Base-by-base conservation (phyloP, 2,329 filamentous ascomycete genomes). In the Fonsecaea pedrosoi region DNA sequence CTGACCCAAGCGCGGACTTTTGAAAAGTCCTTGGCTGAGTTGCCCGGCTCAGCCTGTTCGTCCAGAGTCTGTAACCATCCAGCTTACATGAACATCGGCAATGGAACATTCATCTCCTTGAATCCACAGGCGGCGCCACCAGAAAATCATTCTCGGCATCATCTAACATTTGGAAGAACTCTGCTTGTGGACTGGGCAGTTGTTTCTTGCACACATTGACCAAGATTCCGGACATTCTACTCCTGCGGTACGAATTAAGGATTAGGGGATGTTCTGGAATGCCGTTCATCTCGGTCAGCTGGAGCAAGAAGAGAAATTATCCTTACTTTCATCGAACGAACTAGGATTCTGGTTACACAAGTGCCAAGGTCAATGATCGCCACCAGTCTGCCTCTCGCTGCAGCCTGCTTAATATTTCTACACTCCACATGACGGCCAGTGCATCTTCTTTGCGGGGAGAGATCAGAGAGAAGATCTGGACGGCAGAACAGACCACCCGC, bases 1-100 rank as follows among this genome's bases (percentile, higher is more conserved):
- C 60, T 64, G 65, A 68, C 40, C 68, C 65, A 68, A 32, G 55
- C 48, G 48, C 68, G 60, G 15, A 66, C 62, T 25, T 68, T 66
- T 3, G 66, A 60, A 53, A 66, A 64, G 21, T 66, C 55, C 7
- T 50, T 40, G 15, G 8, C 58, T 12, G 58, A 61, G n/a, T 40
- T 54, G 34, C 45, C 45, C 30, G 58, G 45, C 12, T 61, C 58
- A n/a, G n/a, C 12, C 15, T 40, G 18, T 12, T 32, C 42, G 45
- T 61, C 32, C 35, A 56, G 13, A 1, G 53, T 62, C 50, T 45
- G 60, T 30, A 56, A 45, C 40, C 53, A 37, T 57, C 25, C 53
- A 61, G n/a, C 45, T 38, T n/a, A 48, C 34, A 30, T 42, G 42
- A 21, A 54, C 40, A 13, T 61, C 59, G n/a, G 48, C 59, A 13